Percentiles rank a stretch among this genome's conserved stretches.
These are phyloP conservation scores for Chrysanthemum seticuspe DNA, from an alignment of 129 eudicot species.

Conservation along the genomic window DNA sequence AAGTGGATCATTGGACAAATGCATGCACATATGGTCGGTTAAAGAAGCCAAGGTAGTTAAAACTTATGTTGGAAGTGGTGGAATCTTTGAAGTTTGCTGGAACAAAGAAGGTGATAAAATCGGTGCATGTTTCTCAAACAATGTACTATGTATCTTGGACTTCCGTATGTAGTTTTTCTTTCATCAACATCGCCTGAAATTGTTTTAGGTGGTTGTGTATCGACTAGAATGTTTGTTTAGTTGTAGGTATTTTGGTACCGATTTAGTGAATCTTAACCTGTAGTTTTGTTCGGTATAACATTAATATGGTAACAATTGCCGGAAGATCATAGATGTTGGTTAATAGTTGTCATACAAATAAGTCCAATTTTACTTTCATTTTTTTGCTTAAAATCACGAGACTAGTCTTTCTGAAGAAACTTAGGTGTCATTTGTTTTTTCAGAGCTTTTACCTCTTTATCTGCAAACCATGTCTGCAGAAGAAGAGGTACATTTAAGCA, in stretches of 20 bases:
- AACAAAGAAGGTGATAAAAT: conserved; percentile 90
- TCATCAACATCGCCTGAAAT: background rate
- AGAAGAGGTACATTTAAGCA: too few species aligned
- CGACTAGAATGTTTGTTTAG: conserved; percentile 20
- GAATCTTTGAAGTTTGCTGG: conserved; percentile 94
- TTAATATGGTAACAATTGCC: conserved; percentile 21
- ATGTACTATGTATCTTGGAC: conserved; percentile 67
- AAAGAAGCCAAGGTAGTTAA: conserved; percentile 76
- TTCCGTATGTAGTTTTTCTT: conserved; percentile 58
- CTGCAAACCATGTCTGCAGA: too few species aligned
- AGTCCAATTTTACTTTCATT: background rate
- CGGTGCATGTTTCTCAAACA: conserved; percentile 81
- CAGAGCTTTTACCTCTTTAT: too few species aligned
- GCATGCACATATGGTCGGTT: conserved; percentile 85
- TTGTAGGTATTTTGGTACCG: conserved; percentile 28
- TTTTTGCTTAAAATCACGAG: background rate
- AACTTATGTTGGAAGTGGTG: conserved; percentile 77
- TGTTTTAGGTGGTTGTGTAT: conserved; percentile 19
- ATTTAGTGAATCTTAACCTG: conserved; percentile 24
- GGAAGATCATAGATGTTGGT: conserved; percentile 19
- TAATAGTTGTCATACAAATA: conserved; percentile 10
- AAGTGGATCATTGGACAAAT: conserved; percentile 81
- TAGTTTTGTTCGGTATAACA: conserved; percentile 21
- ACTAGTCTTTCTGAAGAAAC: too few species aligned
- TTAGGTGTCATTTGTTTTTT: too few species aligned